Evolutionary conservation across 2,329 filamentous ascomycete genomes (phyloP).

Genomic region (Pyrenochaeta sp.): DNA sequence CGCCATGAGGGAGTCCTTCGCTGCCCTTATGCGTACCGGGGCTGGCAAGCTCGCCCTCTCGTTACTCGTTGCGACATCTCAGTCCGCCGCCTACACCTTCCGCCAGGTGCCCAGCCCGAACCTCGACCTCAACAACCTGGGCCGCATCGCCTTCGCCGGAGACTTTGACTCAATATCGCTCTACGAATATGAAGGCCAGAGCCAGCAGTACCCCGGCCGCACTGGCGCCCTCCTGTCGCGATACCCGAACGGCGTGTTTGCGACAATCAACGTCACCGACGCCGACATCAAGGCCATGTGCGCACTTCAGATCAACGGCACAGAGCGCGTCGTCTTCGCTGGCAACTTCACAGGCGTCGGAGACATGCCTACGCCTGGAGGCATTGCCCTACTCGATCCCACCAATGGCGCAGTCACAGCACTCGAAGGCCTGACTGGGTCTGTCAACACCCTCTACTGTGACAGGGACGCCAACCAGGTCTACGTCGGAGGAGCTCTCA

Average conservation of each 20-base stretch:
- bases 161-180: conserved; percentile 92
- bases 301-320: conserved; percentile 73
- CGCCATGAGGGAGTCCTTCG: conserved; percentile 47
- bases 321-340: conserved; percentile 79
- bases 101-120: conserved; percentile 70
- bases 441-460: conserved; percentile 83
- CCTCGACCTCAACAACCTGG: conserved; percentile 79
- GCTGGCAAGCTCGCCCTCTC: conserved; percentile 47
- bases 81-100: conserved; percentile 57
- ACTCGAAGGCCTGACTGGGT: conserved; percentile 81
- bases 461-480: conserved; percentile 79
- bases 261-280: conserved; percentile 77
- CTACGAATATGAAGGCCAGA: conserved; percentile 85
- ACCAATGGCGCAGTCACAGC: conserved; percentile 73
- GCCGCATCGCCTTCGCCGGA: conserved; percentile 83
- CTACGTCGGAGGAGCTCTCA: conserved; percentile 90
- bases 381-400: conserved; percentile 82
- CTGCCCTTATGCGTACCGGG: conserved; percentile 48
- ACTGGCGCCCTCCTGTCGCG: conserved; percentile 84
- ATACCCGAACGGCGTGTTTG: conserved; percentile 85
- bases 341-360: conserved; percentile 96
- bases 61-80: conserved; percentile 39
- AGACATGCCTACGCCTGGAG: conserved; percentile 74
- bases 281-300: conserved; percentile 91
- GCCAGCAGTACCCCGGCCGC: conserved; percentile 68